Percentiles rank a stretch among this genome's conserved stretches.
Conservation (phyloP, 2,329 filamentous ascomycete species). For the Ophiostoma novo-ulmi region DNA sequence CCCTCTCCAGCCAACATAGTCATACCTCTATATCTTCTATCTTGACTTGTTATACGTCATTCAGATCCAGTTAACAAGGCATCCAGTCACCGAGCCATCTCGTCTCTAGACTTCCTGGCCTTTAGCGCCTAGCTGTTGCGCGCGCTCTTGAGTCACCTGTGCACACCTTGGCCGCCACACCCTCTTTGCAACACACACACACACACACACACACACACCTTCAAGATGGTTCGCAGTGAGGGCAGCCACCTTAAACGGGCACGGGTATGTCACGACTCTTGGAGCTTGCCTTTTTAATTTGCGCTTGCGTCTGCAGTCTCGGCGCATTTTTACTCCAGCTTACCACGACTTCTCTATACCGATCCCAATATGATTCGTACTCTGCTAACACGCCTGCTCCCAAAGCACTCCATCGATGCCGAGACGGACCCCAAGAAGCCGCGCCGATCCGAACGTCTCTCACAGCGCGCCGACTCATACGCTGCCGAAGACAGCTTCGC, state of each 20-base stretch:
- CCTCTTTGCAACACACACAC: not conserved
- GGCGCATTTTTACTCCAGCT: not conserved
- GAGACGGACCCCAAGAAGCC: slow-evolving; percentile 73
- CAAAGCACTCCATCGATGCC: slow-evolving; percentile 59
- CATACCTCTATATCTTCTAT: not conserved
- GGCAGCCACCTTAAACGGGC: slow-evolving; percentile 32
- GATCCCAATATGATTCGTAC: not conserved
- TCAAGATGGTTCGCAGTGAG: slow-evolving; percentile 28
- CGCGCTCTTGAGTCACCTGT: slow-evolving; percentile 13
- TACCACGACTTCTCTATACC: not conserved
- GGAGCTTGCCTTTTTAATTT: not conserved
- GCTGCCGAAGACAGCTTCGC: slow-evolving; percentile 19
- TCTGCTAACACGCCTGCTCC: slow-evolving; percentile 27
- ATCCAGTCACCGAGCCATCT: not conserved
- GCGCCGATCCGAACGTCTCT: slow-evolving; percentile 69
- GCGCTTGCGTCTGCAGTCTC: not conserved
- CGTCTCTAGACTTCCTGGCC: not conserved
- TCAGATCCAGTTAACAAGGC: not conserved
- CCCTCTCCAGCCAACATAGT: not conserved
- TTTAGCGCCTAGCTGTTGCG: not conserved
- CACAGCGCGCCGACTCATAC: slow-evolving; percentile 42
- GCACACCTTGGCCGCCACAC: not conserved
- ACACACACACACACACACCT: not conserved
- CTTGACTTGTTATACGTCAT: not conserved
- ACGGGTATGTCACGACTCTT: slow-evolving; percentile 29